Percentiles rank a stretch among this genome's conserved stretches.
Conservation (phyloP, 1,284 basidiomycete species). For the Trichosporon sp. region DNA sequence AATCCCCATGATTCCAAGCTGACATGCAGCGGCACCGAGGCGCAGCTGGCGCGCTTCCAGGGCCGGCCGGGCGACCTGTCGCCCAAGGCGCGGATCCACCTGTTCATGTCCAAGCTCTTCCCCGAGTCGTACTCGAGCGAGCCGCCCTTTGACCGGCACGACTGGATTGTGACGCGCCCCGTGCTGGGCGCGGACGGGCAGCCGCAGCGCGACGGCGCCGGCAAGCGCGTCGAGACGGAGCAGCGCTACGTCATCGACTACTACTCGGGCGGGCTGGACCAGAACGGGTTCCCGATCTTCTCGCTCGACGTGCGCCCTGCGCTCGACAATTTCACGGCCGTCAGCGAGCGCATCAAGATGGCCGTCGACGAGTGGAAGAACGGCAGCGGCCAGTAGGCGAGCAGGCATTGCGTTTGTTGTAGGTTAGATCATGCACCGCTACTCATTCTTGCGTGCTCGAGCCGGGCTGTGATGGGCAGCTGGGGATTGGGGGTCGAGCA, state of each 20-base stretch:
- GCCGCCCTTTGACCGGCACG: slow-evolving; percentile 97
- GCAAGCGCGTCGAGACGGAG: slow-evolving; percentile 23
- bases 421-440: slow-evolving; percentile 7
- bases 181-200: slow-evolving; percentile 56
- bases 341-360: slow-evolving; percentile 65
- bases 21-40: slow-evolving; percentile 49
- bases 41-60: slow-evolving; percentile 74
- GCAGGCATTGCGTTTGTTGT: slow-evolving; percentile 2
- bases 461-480: no score
- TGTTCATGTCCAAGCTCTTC: slow-evolving; percentile 79
- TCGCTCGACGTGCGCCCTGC: slow-evolving; percentile 87
- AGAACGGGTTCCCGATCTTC: slow-evolving; percentile 84
- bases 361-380: slow-evolving; percentile 65
- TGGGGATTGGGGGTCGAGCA: no score
- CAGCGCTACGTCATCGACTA: slow-evolving; percentile 96
- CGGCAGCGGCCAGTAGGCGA: slow-evolving; percentile 17
- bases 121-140: slow-evolving; percentile 82
- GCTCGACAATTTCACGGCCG: slow-evolving; percentile 68
- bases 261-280: slow-evolving; percentile 79
- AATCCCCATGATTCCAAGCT: background rate
- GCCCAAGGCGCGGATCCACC: slow-evolving; percentile 77
- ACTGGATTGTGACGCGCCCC: slow-evolving; percentile 84
- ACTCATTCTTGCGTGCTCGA: background rate
- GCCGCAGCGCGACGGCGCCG: slow-evolving; percentile 36
- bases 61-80: slow-evolving; percentile 79